These are phyloP conservation scores for Fusarium falciforme DNA, from an alignment of 2,329 filamentous ascomycete genomes.

Conservation along the genomic window DNA sequence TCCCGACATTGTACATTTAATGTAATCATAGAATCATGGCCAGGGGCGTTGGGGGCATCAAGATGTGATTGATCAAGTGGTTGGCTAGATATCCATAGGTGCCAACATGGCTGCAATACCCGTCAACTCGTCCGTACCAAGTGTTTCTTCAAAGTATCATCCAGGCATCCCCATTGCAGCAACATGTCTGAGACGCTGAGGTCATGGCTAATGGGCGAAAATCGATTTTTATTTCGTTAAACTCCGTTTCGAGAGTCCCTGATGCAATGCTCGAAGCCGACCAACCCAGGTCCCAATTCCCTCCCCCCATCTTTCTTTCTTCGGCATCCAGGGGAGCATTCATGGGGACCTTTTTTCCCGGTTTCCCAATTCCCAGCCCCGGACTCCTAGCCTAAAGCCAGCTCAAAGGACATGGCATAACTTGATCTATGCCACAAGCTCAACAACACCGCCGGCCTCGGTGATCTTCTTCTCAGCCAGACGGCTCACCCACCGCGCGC, in stretches of 20 bases:
- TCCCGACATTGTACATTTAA: constrained; percentile 24
- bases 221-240: constrained; percentile 55
- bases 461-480: constrained; percentile 99
- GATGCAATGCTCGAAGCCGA: constrained; percentile 58
- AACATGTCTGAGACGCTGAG: neutral
- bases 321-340: constrained; percentile 29
- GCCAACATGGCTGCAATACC: constrained; percentile 27
- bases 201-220: constrained; percentile 48
- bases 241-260: constrained; percentile 54
- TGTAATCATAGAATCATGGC: constrained; percentile 32
- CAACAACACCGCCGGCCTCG: constrained; percentile 94
- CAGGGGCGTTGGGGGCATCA: constrained; percentile 27
- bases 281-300: constrained; percentile 46
- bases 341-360: constrained; percentile 38
- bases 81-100: constrained; percentile 33
- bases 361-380: constrained; percentile 47
- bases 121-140: constrained; percentile 6
- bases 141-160: neutral
- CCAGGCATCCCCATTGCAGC: constrained; percentile 2
- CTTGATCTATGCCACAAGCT: constrained; percentile 83
- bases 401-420: constrained; percentile 28
- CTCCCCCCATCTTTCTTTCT: constrained; percentile 23
- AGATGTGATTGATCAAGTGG: constrained; percentile 20
- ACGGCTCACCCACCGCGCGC: constrained; percentile 93
- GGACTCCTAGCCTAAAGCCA: constrained; percentile 43